phyloP scores from a whole-genome alignment of 805 yeast species.

The Kockiozyma suomiensis region DNA sequence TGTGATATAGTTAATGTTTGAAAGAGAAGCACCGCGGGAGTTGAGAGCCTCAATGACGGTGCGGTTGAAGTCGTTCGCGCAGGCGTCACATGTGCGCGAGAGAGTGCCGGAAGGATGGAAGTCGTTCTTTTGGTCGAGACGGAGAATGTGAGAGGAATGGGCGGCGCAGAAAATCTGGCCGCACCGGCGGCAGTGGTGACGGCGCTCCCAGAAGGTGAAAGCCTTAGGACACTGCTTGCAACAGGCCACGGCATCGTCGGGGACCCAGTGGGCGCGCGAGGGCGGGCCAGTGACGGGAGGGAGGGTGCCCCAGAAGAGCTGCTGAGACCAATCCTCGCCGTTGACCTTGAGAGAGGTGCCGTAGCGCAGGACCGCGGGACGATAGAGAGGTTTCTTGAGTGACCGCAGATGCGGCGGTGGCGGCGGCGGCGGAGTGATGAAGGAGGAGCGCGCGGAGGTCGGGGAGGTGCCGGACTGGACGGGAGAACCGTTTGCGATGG shows the following conservation, averaged over 20 bases:
- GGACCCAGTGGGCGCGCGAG: conserved; percentile 50
- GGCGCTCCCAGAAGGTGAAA: conserved; percentile 77
- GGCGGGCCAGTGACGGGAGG: conserved; percentile 39
- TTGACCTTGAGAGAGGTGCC: conserved; percentile 39
- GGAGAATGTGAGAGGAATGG: conserved; percentile 61
- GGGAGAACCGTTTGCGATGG: conserved; percentile 14
- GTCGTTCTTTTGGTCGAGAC: conserved; percentile 51
- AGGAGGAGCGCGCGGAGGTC: conserved; percentile 23
- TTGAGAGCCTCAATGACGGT: conserved; percentile 29
- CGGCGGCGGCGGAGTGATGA: conserved; percentile 30
- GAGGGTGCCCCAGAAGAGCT: conserved; percentile 33
- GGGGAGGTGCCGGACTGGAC: conserved; percentile 23
- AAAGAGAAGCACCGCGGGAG: conserved; percentile 16
- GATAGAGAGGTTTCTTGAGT: conserved; percentile 82
- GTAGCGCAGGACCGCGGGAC: conserved; percentile 83
- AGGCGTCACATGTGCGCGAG: conserved; percentile 69
- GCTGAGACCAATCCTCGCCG: conserved; percentile 31
- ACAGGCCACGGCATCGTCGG: conserved; percentile 63
- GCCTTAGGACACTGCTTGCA: conserved; percentile 70
- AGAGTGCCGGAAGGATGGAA: conserved; percentile 69
- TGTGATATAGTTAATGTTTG: conserved; percentile 29
- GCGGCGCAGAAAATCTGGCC: conserved; percentile 78
- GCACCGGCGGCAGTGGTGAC: conserved; percentile 84
- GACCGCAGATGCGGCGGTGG: conserved; percentile 70
- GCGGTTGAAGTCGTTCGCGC: conserved; percentile 55